Conservation (phyloP, 2,329 filamentous ascomycete genomes). For the Claviceps sorghi region DNA sequence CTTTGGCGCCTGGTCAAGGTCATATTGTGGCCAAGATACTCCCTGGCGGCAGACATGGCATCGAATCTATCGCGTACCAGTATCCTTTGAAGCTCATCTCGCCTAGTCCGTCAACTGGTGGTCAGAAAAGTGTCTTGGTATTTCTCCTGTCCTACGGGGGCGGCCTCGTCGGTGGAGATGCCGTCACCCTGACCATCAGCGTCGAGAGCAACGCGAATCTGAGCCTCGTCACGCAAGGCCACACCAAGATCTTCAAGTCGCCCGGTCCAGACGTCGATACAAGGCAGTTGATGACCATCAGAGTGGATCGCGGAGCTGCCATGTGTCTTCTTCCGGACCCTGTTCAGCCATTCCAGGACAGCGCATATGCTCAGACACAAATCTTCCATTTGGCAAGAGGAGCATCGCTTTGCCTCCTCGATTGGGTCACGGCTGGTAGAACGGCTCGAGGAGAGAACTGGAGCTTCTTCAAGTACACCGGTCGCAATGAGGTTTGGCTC, state of each 20-base stretch:
- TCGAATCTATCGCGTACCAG: slow-evolving; percentile 69
- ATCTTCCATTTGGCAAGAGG: slow-evolving; percentile 48
- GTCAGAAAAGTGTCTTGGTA: slow-evolving; percentile 57
- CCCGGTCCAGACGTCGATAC: slow-evolving; percentile 39
- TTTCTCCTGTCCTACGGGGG: slow-evolving; percentile 92
- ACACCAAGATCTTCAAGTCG: slow-evolving; percentile 92
- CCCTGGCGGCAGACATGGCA: slow-evolving; percentile 54
- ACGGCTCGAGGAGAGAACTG: slow-evolving; percentile 77
- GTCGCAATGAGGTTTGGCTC: slow-evolving; percentile 76
- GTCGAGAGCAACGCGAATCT: slow-evolving; percentile 53
- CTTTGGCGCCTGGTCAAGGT: slow-evolving; percentile 64
- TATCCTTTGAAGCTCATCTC: slow-evolving; percentile 92
- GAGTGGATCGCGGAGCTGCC: slow-evolving; percentile 34
- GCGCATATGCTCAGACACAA: slow-evolving; percentile 73
- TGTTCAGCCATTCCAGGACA: slow-evolving; percentile 76
- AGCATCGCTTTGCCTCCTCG: slow-evolving; percentile 63
- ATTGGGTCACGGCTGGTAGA: slow-evolving; percentile 89
- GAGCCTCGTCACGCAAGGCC: slow-evolving; percentile 56
- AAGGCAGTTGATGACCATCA: slow-evolving; percentile 39
- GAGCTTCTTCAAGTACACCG: slow-evolving; percentile 66
- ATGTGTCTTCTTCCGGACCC: slow-evolving; percentile 73
- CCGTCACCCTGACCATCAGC: slow-evolving; percentile 56
- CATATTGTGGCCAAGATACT: slow-evolving; percentile 58
- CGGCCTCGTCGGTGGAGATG: slow-evolving; percentile 77
- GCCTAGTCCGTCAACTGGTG: slow-evolving; percentile 46